These are phyloP conservation scores for Tranzscheliella williamsii DNA, from an alignment of 1,284 basidiomycete genomes.

Conservation along the genomic window DNA sequence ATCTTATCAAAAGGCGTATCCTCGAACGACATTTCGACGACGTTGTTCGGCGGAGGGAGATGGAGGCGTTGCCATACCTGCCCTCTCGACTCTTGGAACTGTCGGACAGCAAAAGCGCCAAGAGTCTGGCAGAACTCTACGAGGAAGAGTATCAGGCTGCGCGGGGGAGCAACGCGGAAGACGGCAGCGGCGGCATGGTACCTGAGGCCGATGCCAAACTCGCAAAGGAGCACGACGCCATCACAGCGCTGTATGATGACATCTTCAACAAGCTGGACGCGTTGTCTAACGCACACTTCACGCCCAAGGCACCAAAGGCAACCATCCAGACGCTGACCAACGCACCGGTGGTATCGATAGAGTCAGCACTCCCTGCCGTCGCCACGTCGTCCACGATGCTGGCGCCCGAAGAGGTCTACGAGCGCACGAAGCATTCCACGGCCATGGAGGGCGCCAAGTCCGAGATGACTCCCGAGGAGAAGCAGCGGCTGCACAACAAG, in stretches of 20 bases:
- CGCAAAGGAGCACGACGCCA: slow-evolving; percentile 82
- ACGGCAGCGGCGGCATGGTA: slow-evolving; percentile 63
- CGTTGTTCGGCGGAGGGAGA: slow-evolving; percentile 76
- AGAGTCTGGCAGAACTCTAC: slow-evolving; percentile 93
- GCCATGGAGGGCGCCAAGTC: slow-evolving; percentile 64
- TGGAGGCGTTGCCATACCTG: slow-evolving; percentile 75
- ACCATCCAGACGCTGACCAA: slow-evolving; percentile 85
- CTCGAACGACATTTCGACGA: slow-evolving; percentile 86
- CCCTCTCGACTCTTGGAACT: slow-evolving; percentile 88
- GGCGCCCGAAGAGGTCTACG: slow-evolving; percentile 89
- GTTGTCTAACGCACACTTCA: slow-evolving; percentile 90
- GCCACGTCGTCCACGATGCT: slow-evolving; percentile 78
- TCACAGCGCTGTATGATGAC: slow-evolving; percentile 79
- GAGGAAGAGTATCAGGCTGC: slow-evolving; percentile 84
- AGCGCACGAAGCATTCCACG: slow-evolving; percentile 31
- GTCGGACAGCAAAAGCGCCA: slow-evolving; percentile 70
- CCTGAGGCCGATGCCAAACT: slow-evolving; percentile 88
- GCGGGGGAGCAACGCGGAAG: slow-evolving; percentile 61
- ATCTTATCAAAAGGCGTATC: slow-evolving; percentile 87
- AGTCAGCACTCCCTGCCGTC: slow-evolving; percentile 85
- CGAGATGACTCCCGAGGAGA: slow-evolving; percentile 85
- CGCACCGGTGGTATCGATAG: slow-evolving; percentile 79
- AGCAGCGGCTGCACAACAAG: slow-evolving; percentile 65
- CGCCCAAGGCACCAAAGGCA: slow-evolving; percentile 90
- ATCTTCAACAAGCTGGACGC: slow-evolving; percentile 90